Base-by-base conservation (phyloP, 306 rosid genomes). In the Rubus idaeus region DNA sequence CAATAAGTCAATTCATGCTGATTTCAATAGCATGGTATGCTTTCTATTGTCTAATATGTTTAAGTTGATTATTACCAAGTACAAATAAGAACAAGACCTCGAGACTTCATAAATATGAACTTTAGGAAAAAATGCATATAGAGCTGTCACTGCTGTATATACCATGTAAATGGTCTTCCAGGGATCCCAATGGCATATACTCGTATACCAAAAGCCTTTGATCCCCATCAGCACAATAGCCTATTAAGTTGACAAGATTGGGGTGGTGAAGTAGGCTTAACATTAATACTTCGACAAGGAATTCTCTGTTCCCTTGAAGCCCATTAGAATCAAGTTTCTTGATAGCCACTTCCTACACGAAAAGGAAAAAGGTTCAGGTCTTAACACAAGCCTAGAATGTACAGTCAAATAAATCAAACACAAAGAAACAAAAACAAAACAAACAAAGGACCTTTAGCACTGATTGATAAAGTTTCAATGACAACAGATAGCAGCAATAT, bases 221-320 rank as follows among this genome's bases (percentile, higher is more conserved):
- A 67, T 87, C 90, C n/a, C 90, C 90, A 76, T 87, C 90, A n/a
- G 90, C 90, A 79, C 90, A 87, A 67, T 87, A 87, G 66, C 90
- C 90, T 74, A 79, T 76, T 71, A 84, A 77, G 76, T 84, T 87
- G 55, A 87, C 90, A 70, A 87, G 90, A 87, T 87, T 87, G 52
- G 86, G 86, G 70, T 87, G 90, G 84, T 87, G 90, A 64, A 87
- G 90, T 53, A 87, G 84, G 75, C 88, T 87, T 60, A 87, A 71
- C 90, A 87, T 87, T 42, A 87, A 74, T 26, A 87, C 90, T 82
- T 87, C 90, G 12, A 87, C 90, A 30, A 87, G 90, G 69, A 87
- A 84, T 77, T 87, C 90, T 74, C 90, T 84, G 83, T 87, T 87
- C 75, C 90, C 90, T 82, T 87, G 88, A 65, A 87, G 88, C 71